Evolutionary conservation across 306 rosid species (phyloP).

Genomic region (Arachis stenosperma): DNA sequence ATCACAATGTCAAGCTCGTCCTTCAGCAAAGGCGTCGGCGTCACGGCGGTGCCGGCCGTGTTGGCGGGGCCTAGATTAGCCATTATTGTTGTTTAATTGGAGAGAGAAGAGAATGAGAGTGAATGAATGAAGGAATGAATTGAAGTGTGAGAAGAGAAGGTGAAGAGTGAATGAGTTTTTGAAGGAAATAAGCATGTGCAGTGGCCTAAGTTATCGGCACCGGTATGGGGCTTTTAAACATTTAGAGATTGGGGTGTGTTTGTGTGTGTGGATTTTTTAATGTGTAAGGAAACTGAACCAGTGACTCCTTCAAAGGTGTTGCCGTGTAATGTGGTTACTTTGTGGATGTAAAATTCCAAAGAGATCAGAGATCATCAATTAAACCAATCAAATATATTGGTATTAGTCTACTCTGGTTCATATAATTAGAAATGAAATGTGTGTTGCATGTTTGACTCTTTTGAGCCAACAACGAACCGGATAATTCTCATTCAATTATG

Average conservation of each 20-base stretch:
- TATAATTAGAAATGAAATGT: no score
- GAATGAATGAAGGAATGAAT: background rate
- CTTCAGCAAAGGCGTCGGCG: slow-evolving; percentile 47
- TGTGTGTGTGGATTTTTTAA: slow-evolving; percentile 27
- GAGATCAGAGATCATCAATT: background rate
- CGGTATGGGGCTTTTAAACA: slow-evolving; percentile 19
- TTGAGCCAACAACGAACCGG: no score
- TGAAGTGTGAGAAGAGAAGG: background rate
- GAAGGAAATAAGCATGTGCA: slow-evolving; percentile 20
- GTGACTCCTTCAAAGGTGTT: slow-evolving; percentile 35
- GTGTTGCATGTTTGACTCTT: no score
- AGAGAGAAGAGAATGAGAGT: background rate
- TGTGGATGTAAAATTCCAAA: slow-evolving; percentile 28
- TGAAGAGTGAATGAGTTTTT: slow-evolving; percentile 20
- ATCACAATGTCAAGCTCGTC: slow-evolving; percentile 91
- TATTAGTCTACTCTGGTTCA: no score
- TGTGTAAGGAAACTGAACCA: slow-evolving; percentile 29
- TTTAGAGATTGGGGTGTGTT: slow-evolving; percentile 31
- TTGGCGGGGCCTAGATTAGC: background rate
- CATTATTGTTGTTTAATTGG: background rate
- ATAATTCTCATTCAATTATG: no score
- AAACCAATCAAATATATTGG: no score
- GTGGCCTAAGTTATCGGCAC: slow-evolving; percentile 36
- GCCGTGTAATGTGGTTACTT: slow-evolving; percentile 42
- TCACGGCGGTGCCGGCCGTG: slow-evolving; percentile 19